Evolutionary conservation across 2,329 filamentous ascomycete genomes (phyloP).

Genomic region (Diaporthe caulivora): DNA sequence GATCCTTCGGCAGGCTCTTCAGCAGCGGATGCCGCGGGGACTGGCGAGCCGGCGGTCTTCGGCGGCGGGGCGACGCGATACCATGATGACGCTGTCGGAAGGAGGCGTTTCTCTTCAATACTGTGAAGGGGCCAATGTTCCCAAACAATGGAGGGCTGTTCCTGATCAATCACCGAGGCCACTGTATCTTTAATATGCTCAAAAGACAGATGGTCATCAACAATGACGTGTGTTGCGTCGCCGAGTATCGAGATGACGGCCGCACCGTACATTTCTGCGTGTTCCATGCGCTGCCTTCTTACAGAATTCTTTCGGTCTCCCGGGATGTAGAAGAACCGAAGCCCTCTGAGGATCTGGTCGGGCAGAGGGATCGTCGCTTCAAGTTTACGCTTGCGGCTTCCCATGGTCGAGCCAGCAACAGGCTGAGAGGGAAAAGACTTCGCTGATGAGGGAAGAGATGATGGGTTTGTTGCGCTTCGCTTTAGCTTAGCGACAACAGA

Average conservation of each 20-base stretch:
- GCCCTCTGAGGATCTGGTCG: constrained; percentile 69
- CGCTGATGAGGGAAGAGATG: constrained; percentile 41
- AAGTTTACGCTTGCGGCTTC: constrained; percentile 61
- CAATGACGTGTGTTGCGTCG: constrained; percentile 81
- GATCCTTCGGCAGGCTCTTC: constrained; percentile 50
- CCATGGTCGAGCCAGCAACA: constrained; percentile 46
- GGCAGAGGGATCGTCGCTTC: constrained; percentile 62
- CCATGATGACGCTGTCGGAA: constrained; percentile 64
- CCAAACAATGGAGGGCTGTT: constrained; percentile 68
- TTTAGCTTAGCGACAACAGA: constrained; percentile 40
- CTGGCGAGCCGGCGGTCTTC: constrained; percentile 37
- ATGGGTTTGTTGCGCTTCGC: constrained; percentile 50
- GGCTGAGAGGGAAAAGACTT: constrained; percentile 38
- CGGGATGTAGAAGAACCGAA: constrained; percentile 84
- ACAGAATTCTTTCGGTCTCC: constrained; percentile 77
- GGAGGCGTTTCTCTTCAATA: constrained; percentile 66
- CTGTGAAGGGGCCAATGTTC: constrained; percentile 79
- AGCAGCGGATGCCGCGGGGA: constrained; percentile 38
- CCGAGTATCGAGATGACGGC: constrained; percentile 72
- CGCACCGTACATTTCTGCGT: constrained; percentile 81
- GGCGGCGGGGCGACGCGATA: constrained; percentile 66
- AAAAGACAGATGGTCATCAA: constrained; percentile 77
- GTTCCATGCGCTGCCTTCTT: constrained; percentile 79
- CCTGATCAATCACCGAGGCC: constrained; percentile 48
- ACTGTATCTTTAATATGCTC: constrained; percentile 71